phyloP scores from a whole-genome alignment of 2,329 filamentous ascomycete genomes.

The Ophiocordyceps sinensis region DNA sequence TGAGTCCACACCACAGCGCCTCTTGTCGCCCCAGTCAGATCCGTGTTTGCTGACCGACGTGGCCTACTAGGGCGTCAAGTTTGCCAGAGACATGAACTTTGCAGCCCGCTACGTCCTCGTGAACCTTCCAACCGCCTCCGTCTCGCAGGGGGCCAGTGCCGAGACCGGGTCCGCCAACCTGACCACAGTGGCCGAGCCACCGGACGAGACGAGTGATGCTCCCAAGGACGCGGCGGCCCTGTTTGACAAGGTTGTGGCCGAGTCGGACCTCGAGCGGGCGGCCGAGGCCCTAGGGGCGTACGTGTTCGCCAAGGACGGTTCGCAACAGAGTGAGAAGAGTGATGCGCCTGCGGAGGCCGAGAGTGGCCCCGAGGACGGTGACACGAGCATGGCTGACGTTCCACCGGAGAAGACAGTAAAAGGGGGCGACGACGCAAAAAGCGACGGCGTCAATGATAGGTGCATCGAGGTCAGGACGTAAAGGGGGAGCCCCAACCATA shows the following conservation, averaged over 20 bases:
- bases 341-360: constrained; percentile 1
- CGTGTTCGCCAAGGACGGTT: constrained; percentile 11
- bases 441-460: background rate
- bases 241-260: constrained; percentile 13
- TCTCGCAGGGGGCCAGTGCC: constrained; percentile 6
- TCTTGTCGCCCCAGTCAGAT: background rate
- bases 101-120: constrained; percentile 40
- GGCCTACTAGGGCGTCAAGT: constrained; percentile 33
- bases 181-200: no score
- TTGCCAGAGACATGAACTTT: constrained; percentile 42
- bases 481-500: background rate
- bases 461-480: constrained; percentile 2
- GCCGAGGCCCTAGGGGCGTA: constrained; percentile 11
- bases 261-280: constrained; percentile 12
- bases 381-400: constrained; percentile 6
- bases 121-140: constrained; percentile 20
- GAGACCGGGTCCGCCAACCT: no score
- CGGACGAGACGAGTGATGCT: no score
- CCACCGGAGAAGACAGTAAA: constrained; percentile 1
- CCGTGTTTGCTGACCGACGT: background rate
- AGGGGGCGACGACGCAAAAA: background rate
- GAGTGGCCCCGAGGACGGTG: constrained; percentile 3
- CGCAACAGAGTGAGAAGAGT: constrained; percentile 3
- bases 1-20: constrained; percentile 15
- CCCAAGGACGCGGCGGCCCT: constrained; percentile 6